Evolutionary conservation across 371 early-diverging fungal genomes (phyloP), one percentile per base, ranked within the genome.

Genomic region (Syncephalis plumigaleata): DNA sequence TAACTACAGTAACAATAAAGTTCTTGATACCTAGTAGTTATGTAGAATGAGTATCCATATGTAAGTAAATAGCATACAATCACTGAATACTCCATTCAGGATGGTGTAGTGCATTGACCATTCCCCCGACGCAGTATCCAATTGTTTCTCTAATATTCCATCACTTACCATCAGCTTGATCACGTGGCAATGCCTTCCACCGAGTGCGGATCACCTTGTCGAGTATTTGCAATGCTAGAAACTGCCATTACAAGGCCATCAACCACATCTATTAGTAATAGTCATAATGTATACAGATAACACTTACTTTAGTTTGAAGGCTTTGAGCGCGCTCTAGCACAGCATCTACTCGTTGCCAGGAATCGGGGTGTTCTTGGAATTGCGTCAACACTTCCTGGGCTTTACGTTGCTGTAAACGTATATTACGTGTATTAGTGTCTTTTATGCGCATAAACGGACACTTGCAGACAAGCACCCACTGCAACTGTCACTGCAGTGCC

Each of bases 141-240:
- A n/a, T n/a, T n/a, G n/a, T n/a, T n/a, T n/a, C n/a, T n/a, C n/a
- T n/a, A n/a, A n/a, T n/a, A n/a, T n/a, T n/a, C n/a, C 38, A 45
- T 31, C 39, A 23, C n/a, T 49, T 73, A 75, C 96, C 95, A 53
- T 80, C 77, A 54, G 91, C 76, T 54, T 97, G 93, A 27, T 83
- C 86, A 13, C 68, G 70, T 31, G 88, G 86, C 39, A 99, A 75
- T 9, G 89, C 74, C 58, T 89, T 89, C 99, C 99, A 99, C 68
- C 90, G 75, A 13, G 91, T 91, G 64, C 94, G 92, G 52, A 99
- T 84, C 20, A 95, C 78, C 56, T 87, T 87, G 59, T 98, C 99
- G 46, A 99, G 66, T 22, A 98, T 82, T 56, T 89, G 86, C 39
- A 99, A 73, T 27, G 97, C 98, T 60, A 99, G 74, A 58, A 85